A percentile compares a stretch with the other conserved stretches of the same genome.
These are phyloP conservation scores for Pichia nanzhaoensis DNA, from an alignment of 805 yeast species.

Conservation along the genomic window DNA sequence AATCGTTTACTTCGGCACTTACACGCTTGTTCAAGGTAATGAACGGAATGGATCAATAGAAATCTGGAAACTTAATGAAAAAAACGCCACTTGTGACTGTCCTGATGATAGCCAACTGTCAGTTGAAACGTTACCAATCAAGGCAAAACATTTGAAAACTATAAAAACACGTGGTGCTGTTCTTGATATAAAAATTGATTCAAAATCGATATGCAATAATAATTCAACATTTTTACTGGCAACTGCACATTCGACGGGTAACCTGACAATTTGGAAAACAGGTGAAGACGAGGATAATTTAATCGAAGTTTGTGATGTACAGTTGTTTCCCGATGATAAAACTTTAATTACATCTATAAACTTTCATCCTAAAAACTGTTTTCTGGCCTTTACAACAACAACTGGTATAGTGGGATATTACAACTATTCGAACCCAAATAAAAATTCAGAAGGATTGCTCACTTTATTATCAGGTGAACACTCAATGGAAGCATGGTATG, in stretches of 20 bases:
- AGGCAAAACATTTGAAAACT: slow-evolving; percentile 12
- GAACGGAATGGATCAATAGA: slow-evolving; percentile 58
- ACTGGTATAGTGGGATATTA: slow-evolving; percentile 47
- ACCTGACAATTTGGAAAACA: slow-evolving; percentile 54
- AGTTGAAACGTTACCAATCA: background rate
- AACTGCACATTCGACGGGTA: slow-evolving; percentile 80
- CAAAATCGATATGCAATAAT: slow-evolving; percentile 21
- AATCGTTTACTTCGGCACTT: slow-evolving; percentile 67
- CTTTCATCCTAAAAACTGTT: slow-evolving; percentile 40
- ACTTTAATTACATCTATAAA: slow-evolving; percentile 57
- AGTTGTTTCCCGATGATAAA: slow-evolving; percentile 38
- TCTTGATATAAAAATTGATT: slow-evolving; percentile 67
- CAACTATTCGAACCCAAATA: slow-evolving; percentile 10
- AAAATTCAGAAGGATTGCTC: slow-evolving; percentile 9
- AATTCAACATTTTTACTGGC: slow-evolving; percentile 39
- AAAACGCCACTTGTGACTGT: background rate
- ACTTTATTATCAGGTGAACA: slow-evolving; percentile 39
- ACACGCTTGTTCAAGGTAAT: slow-evolving; percentile 58
- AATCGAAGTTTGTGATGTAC: slow-evolving; percentile 28
- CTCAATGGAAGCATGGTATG: slow-evolving; percentile 83
- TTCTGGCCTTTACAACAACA: slow-evolving; percentile 56
- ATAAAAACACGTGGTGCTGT: slow-evolving; percentile 52
- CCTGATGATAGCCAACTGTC: slow-evolving; percentile 10
- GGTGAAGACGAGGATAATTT: slow-evolving; percentile 18
- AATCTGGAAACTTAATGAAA: slow-evolving; percentile 25